Evolutionary conservation across 192 early-diverging fungal genomes (phyloP).

Genomic region (Coemansia javaensis): DNA sequence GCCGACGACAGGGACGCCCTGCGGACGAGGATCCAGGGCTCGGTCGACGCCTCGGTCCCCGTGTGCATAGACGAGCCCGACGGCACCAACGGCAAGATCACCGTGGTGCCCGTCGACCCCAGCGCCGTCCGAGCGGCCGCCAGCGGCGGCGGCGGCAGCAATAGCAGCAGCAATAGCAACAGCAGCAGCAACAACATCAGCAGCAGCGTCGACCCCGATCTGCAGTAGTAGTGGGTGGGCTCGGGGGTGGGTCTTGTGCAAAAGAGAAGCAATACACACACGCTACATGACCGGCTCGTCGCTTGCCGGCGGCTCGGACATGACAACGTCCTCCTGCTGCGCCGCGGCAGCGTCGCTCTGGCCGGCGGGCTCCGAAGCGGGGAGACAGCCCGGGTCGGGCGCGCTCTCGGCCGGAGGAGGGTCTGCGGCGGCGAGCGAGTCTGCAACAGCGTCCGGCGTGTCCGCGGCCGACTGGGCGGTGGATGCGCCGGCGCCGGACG

Average conservation of each 20-base stretch:
- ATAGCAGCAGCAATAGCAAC: too few relatives aligned
- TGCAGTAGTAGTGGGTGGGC: not conserved
- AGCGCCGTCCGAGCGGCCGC: not conserved
- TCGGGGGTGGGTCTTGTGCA: too few relatives aligned
- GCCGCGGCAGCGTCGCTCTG: too few relatives aligned
- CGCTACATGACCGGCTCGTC: too few relatives aligned
- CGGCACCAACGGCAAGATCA: slow-evolving; percentile 12
- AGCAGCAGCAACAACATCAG: too few relatives aligned
- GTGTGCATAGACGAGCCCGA: slow-evolving; percentile 32
- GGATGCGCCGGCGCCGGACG: not conserved
- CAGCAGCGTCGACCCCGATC: too few relatives aligned
- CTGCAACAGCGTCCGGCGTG: not conserved
- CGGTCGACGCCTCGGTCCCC: slow-evolving; percentile 21
- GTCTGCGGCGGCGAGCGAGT: not conserved
- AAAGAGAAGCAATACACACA: too few relatives aligned
- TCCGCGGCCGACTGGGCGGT: not conserved
- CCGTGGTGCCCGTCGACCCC: slow-evolving; percentile 20
- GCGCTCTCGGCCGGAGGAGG: too few relatives aligned
- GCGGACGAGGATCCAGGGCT: slow-evolving; percentile 14
- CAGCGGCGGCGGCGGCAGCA: too few relatives aligned
- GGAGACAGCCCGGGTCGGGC: too few relatives aligned
- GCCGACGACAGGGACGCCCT: slow-evolving; percentile 13
- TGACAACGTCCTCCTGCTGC: too few relatives aligned
- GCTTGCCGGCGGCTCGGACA: too few relatives aligned
- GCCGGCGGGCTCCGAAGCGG: not conserved